These are phyloP conservation scores for Schwanniomyces yamadae DNA, from an alignment of 805 yeast species.

Conservation along the genomic window DNA sequence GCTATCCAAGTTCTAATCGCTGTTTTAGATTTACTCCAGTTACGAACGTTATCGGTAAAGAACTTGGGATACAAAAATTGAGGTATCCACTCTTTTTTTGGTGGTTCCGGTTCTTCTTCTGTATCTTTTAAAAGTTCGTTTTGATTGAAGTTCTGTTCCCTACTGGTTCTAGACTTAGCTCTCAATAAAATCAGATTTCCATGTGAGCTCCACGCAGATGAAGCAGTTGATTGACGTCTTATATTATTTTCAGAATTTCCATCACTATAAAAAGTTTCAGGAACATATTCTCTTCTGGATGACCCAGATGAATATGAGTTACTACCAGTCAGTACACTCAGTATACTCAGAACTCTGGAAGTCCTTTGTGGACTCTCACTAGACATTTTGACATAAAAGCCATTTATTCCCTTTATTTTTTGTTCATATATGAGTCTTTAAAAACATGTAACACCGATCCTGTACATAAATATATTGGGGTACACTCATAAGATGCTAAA, in stretches of 20 bases:
- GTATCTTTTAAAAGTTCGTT: background rate
- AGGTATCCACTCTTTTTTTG: background rate
- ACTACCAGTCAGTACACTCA: no score
- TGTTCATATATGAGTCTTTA: no score
- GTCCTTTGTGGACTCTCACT: no score
- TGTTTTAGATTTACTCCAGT: slow-evolving; percentile 14
- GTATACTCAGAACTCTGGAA: no score
- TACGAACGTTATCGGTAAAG: background rate
- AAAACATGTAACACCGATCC: no score
- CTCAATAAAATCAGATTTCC: slow-evolving; percentile 1
- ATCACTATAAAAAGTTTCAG: background rate
- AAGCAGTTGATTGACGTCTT: background rate
- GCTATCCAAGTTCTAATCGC: slow-evolving; percentile 26
- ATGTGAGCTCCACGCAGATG: background rate
- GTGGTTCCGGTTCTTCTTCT: background rate
- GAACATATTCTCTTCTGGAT: background rate
- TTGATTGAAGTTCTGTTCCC: slow-evolving; percentile 1
- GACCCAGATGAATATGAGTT: no score
- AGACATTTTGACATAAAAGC: no score
- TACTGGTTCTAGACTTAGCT: background rate
- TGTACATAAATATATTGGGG: no score
- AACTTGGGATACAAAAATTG: background rate
- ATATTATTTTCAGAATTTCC: background rate
- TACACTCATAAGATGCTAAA: no score
- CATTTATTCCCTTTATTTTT: no score